phyloP scores from a whole-genome alignment of 805 yeast species.

The Saccharomycopsis babjevae region DNA sequence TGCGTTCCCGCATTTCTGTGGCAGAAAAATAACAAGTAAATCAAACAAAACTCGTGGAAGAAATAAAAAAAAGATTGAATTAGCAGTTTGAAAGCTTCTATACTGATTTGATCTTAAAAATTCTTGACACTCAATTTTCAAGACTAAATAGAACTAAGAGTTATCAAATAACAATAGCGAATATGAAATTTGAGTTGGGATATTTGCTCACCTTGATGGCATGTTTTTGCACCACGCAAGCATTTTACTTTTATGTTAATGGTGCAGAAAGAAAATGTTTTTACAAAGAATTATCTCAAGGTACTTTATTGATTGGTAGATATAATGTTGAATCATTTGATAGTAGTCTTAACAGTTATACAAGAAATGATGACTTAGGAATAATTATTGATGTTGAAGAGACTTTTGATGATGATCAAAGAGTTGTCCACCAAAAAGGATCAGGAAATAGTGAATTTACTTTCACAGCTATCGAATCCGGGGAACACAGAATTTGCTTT shows the following conservation, averaged over 20 bases:
- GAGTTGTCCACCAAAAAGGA: constrained; percentile 63
- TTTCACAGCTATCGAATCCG: constrained; percentile 63
- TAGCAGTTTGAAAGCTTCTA: background rate
- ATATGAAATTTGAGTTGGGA: background rate
- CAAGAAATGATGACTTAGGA: constrained; percentile 28
- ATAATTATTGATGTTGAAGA: constrained; percentile 42
- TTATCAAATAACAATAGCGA: background rate
- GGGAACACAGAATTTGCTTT: constrained; percentile 71
- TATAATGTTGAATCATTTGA: constrained; percentile 40
- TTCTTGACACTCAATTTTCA: too few relatives aligned
- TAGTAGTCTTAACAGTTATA: constrained; percentile 27
- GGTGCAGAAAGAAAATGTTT: constrained; percentile 47
- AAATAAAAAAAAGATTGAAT: background rate
- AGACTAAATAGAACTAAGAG: background rate
- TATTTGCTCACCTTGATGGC: constrained; percentile 3
- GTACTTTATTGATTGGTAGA: constrained; percentile 38
- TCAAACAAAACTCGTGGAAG: background rate
- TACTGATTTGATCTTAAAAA: background rate
- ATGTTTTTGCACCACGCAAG: constrained; percentile 21
- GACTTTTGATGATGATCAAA: constrained; percentile 67
- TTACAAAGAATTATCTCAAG: constrained; percentile 43
- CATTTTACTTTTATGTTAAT: constrained; percentile 41
- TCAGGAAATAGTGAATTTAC: constrained; percentile 59
- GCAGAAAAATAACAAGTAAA: background rate
- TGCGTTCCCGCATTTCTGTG: background rate